Evolutionary conservation across 805 yeast genomes (phyloP).

Genomic region (Candida corydali): DNA sequence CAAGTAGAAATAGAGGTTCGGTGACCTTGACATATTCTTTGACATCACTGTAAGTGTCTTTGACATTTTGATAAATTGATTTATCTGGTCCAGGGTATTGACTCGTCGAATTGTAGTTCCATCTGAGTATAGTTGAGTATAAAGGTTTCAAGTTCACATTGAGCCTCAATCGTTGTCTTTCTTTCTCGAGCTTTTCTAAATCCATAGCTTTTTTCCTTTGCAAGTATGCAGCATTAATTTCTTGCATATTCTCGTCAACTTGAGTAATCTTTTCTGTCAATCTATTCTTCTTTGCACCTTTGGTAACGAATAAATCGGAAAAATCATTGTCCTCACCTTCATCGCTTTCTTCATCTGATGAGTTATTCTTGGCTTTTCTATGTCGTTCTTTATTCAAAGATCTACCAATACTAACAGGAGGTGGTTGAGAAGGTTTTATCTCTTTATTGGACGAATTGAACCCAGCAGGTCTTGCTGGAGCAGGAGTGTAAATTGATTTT

Average conservation of each 20-base stretch:
- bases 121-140: constrained; percentile 61
- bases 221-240: constrained; percentile 6
- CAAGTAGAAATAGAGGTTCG: constrained; percentile 79
- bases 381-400: constrained; percentile 33
- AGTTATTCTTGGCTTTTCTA: constrained; percentile 16
- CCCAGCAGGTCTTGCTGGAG: constrained; percentile 52
- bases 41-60: constrained; percentile 52
- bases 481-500: constrained; percentile 26
- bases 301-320: constrained; percentile 38
- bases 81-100: constrained; percentile 57
- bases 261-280: constrained; percentile 27
- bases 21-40: constrained; percentile 66
- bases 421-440: constrained; percentile 3
- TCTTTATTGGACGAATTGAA: constrained; percentile 29
- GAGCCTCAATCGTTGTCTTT: constrained; percentile 72
- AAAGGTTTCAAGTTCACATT: constrained; percentile 76
- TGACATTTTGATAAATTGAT: constrained; percentile 42
- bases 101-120: constrained; percentile 63
- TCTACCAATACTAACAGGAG: constrained; percentile 27
- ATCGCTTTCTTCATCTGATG: constrained; percentile 32
- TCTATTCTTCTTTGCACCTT: constrained; percentile 25
- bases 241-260: constrained; percentile 34
- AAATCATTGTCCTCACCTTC: constrained; percentile 31
- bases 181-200: constrained; percentile 52
- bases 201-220: constrained; percentile 25